phyloP scores from a whole-genome alignment of 2,329 filamentous ascomycete species.

The Sordariomycetes sp. region DNA sequence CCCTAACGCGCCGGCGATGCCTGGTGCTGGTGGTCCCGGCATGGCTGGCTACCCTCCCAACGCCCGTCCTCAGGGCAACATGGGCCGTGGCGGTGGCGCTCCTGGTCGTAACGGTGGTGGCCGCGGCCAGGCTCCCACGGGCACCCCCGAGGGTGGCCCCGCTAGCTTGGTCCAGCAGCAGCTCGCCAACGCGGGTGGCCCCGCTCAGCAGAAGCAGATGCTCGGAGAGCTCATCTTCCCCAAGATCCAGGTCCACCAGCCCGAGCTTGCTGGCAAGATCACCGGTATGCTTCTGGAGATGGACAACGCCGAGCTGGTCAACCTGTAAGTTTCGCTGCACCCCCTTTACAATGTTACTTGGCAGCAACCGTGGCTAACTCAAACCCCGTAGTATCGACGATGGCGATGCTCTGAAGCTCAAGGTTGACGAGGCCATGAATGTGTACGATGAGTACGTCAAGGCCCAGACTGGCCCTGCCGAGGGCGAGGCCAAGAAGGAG shows the following conservation, averaged over 20 bases:
- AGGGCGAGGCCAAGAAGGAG: constrained; percentile 33
- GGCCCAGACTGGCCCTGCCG: constrained; percentile 45
- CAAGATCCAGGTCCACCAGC: constrained; percentile 92
- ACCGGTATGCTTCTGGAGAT: constrained; percentile 99
- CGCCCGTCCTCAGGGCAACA: constrained; percentile 39
- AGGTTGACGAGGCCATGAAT: constrained; percentile 93
- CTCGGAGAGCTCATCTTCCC: constrained; percentile 96
- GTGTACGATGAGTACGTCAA: constrained; percentile 99
- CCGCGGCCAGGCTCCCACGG: constrained; percentile 23
- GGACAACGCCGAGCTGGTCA: constrained; percentile 90
- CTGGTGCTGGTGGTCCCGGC: constrained; percentile 26
- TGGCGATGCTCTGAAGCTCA: constrained; percentile 76
- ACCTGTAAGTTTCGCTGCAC: constrained; percentile 63
- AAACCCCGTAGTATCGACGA: constrained; percentile 66
- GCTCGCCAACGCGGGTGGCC: constrained; percentile 35
- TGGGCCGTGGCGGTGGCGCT: constrained; percentile 31
- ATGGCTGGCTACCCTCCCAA: constrained; percentile 49
- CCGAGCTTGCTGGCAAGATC: constrained; percentile 96
- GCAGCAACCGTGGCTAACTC: constrained; percentile 7
- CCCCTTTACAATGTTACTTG: constrained; percentile 4
- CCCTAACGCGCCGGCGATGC: constrained; percentile 44
- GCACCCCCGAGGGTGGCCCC: constrained; percentile 13
- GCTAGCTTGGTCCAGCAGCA: constrained; percentile 46
- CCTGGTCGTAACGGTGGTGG: constrained; percentile 28
- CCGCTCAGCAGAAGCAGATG: constrained; percentile 93